A percentile compares a stretch with the other conserved stretches of the same genome.
These are phyloP conservation scores for Cercospora zeae-maydis DNA, from an alignment of 2,329 filamentous ascomycete genomes.

Conservation along the genomic window DNA sequence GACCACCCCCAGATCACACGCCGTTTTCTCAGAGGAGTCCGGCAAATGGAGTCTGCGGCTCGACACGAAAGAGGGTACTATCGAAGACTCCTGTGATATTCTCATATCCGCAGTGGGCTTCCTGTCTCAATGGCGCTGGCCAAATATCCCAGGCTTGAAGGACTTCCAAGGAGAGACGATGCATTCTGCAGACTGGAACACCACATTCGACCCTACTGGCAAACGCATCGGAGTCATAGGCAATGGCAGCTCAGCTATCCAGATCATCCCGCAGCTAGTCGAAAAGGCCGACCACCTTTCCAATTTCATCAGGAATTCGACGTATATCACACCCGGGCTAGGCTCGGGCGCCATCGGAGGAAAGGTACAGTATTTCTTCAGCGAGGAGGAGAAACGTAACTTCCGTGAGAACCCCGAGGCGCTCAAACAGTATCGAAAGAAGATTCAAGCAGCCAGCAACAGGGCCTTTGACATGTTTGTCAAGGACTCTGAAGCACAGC, in stretches of 20 bases:
- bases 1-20: conserved; percentile 1
- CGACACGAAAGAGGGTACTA: conserved; percentile 27
- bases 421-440: conserved; percentile 38
- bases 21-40: conserved; percentile 10
- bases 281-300: conserved; percentile 35
- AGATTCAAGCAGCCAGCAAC: conserved; percentile 32
- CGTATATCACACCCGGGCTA: conserved; percentile 36
- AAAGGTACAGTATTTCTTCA: conserved; percentile 32
- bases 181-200: conserved; percentile 44
- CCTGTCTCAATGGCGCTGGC: conserved; percentile 37
- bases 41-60: conserved; percentile 40
- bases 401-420: conserved; percentile 35
- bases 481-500: conserved; percentile 45
- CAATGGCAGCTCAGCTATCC: conserved; percentile 41
- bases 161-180: conserved; percentile 43
- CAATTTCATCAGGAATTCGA: conserved; percentile 36
- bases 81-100: conserved; percentile 35
- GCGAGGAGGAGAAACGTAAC: conserved; percentile 33
- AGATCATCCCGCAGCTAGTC: conserved; percentile 42
- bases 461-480: conserved; percentile 47
- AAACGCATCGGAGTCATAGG: conserved; percentile 45
- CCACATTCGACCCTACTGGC: conserved; percentile 36
- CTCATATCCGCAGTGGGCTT: conserved; percentile 36
- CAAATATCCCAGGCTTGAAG: conserved; percentile 41
- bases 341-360: conserved; percentile 30